These are phyloP conservation scores for Mucor indicus DNA, from an alignment of 371 early-diverging fungal genomes.

Conservation along the genomic window DNA sequence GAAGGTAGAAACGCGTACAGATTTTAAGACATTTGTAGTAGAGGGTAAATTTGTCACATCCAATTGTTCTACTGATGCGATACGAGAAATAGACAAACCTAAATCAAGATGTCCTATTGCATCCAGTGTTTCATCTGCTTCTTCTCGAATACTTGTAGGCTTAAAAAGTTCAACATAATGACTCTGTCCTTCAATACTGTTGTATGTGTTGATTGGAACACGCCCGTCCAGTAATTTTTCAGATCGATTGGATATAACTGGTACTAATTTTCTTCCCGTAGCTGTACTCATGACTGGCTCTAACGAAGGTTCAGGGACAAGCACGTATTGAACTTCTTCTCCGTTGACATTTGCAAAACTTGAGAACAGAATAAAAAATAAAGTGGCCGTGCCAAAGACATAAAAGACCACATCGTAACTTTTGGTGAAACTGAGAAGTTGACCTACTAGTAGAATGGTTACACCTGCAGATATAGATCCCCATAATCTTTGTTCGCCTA, in stretches of 20 bases:
- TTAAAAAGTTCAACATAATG: slow-evolving; percentile 22
- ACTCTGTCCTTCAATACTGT: slow-evolving; percentile 3
- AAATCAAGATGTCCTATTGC: slow-evolving; percentile 17
- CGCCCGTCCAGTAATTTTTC: slow-evolving; percentile 6
- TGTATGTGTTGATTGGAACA: slow-evolving; percentile 10
- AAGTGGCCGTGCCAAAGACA: slow-evolving; percentile 27
- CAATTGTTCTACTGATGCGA: slow-evolving; percentile 34
- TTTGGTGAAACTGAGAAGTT: slow-evolving; percentile 24
- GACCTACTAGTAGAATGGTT: slow-evolving; percentile 37
- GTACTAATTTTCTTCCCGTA: background rate
- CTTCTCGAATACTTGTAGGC: slow-evolving; percentile 30
- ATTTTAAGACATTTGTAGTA: slow-evolving; percentile 18
- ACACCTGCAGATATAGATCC: slow-evolving; percentile 41
- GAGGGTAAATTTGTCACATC: slow-evolving; percentile 13
- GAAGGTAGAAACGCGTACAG: slow-evolving; percentile 29
- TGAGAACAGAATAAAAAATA: slow-evolving; percentile 20
- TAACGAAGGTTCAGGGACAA: background rate
- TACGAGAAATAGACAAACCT: slow-evolving; percentile 32
- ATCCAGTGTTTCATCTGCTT: slow-evolving; percentile 34
- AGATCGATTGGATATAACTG: slow-evolving; percentile 1
- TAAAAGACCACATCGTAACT: slow-evolving; percentile 31
- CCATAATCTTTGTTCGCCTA: slow-evolving; percentile 45
- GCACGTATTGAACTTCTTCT: slow-evolving; percentile 1
- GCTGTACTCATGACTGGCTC: background rate
- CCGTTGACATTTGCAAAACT: slow-evolving; percentile 4